Conservation (phyloP, 1,139 yeast genomes). For the Yamadazyma sp. region DNA sequence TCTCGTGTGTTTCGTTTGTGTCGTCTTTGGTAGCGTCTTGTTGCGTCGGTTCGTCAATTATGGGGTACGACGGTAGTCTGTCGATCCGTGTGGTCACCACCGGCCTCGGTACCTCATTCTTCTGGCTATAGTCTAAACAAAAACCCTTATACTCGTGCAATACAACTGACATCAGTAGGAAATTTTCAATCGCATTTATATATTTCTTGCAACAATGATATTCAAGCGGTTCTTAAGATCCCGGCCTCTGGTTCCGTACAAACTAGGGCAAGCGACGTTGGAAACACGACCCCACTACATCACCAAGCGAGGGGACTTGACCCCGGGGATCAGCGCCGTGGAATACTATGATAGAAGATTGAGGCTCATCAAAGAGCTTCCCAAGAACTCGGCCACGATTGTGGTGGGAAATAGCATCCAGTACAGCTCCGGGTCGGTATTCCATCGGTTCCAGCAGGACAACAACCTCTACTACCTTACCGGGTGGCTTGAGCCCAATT, state of each 20-base stretch:
- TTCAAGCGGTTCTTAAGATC: constrained; percentile 8
- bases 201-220: background rate
- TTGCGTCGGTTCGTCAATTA: background rate
- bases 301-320: constrained; percentile 71
- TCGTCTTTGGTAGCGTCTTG: background rate
- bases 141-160: constrained; percentile 25
- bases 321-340: constrained; percentile 82
- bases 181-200: background rate
- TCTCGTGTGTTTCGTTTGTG: background rate
- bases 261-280: constrained; percentile 80
- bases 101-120: constrained; percentile 5
- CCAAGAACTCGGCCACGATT: constrained; percentile 68
- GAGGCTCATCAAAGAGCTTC: constrained; percentile 54
- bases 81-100: constrained; percentile 31
- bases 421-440: constrained; percentile 86
- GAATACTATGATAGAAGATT: constrained; percentile 79
- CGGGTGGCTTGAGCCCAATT: constrained; percentile 92
- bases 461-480: constrained; percentile 83
- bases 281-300: constrained; percentile 81
- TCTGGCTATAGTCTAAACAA: constrained; percentile 14
- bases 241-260: constrained; percentile 22
- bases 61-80: constrained; percentile 26
- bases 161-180: constrained; percentile 13
- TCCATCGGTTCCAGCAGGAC: constrained; percentile 88
- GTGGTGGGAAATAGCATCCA: constrained; percentile 71